Base-by-base conservation (phyloP, 192 early-diverging fungal species). In the Cetraspora pellucida region DNA sequence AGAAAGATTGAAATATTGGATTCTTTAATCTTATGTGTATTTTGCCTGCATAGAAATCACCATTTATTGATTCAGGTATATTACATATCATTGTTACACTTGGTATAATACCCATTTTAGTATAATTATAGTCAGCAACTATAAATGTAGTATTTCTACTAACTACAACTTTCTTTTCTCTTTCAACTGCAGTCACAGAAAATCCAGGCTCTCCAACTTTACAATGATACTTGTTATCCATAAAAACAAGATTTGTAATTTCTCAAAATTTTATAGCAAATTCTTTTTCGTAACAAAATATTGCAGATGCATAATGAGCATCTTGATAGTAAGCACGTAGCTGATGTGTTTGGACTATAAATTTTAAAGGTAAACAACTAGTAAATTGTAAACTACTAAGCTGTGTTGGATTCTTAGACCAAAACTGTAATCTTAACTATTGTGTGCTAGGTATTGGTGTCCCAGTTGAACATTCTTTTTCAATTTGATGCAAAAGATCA, bases 361-460 rank as follows among this genome's bases (percentile, higher is more conserved):
- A 37, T 37, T 37, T 37, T 37, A 37, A 37, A 37, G 37, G 37
- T 37, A 37, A 7, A 1, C 37, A n/a, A n/a, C 55, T 7, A 57
- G 55, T 57, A 57, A 57, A 57, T 57, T 57, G 55, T n/a, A 57
- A 57, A 6, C 8, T 57, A n/a, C 50, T 54, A 19, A 54, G 50
- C 10, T 54, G 4, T 54, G 1, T 54, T 54, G 50, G 4, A 54
- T 54, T 37, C 37, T 37, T 37, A 37, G 1, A 1, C 37, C 1
- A 37, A 37, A 37, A 37, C 7, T 37, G 37, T 37, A 37, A 37
- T 37, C 37, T 37, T 37, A 37, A 37, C 37, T 1, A 54, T 54
- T 54, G 52, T 54, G 52, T 11, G 13, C 52, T 54, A n/a, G 52
- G 52, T 19, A 54, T 54, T 54, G 3, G 52, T 54, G 52, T 54